Evolutionary conservation across 495 filamentous ascomycete species (phyloP), one percentile per base, ranked within the genome.

Genomic region (Niebla homalea): DNA sequence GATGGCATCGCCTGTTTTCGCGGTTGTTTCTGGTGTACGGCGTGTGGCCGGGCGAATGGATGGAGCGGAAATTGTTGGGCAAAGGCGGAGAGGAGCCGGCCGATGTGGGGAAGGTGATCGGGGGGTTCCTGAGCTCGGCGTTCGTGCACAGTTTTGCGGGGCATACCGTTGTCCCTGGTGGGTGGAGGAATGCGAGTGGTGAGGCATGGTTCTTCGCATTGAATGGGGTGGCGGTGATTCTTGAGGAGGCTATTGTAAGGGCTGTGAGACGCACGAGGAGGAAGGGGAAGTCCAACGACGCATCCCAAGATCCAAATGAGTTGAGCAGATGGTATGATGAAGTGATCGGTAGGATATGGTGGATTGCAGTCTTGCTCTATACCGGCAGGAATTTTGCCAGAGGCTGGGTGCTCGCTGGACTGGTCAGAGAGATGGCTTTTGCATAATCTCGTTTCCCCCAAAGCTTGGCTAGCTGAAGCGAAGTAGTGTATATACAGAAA

Each of bases 1-100:
- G 58, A 11, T 60, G 58, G 58, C 58, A 60, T 45, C 55, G 55
- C 7, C 46, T 60, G 1, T 60, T 60, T 39, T 60, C 58, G 2
- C 36, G 58, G 18, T 23, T 60, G 4, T 60, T 60, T 20, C 49
- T 60, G 5, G 58, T 60, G 0, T 60, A 60, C 18, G 58, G 58
- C 2, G 55, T 57, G 14, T 60, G 58, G 55, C 58, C 58, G 5
- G 55, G 58, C 5, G 58, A 60, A 35, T 60, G 55, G 55, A 22
- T 60, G 5, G 55, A 60, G 38, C 44, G 55, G 29, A 60, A 46
- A 43, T 12, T 57, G 3, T 49, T 51, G 4, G 55, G 55, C 1
- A 60, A 53, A 36, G 21, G 26, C 16, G 22, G 35, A 21, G 43
- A 49, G 4, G 38, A 55, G 23, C 21, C 36, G 14, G 51, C 55